Percentiles rank a stretch among this genome's conserved stretches.
phyloP scores from a whole-genome alignment of 176 grass and related monocot species.

The Lolium perenne region DNA sequence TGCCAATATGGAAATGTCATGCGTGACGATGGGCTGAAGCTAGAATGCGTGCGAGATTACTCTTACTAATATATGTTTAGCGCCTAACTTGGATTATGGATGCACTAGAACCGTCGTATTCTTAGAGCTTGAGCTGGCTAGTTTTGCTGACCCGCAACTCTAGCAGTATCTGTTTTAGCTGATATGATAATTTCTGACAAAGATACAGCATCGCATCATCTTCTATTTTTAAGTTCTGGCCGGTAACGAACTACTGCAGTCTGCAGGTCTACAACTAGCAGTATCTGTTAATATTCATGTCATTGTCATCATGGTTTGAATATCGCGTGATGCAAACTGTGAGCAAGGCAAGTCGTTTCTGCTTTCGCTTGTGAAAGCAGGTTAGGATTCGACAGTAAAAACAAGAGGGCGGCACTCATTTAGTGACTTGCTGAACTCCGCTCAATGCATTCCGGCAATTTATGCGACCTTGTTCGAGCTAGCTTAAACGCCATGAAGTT shows the following conservation, averaged over 20 bases:
- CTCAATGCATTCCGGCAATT: not conserved
- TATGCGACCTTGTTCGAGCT: not conserved
- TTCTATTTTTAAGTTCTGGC: not conserved
- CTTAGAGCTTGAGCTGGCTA: not conserved
- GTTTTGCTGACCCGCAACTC: not conserved
- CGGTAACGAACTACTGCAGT: not conserved
- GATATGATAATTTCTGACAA: not conserved
- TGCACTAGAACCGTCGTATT: not conserved
- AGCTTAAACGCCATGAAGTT: not conserved
- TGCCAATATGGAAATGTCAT: slow-evolving; percentile 9
- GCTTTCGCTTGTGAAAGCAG: not conserved
- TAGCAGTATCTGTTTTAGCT: not conserved
- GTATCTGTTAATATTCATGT: not conserved
- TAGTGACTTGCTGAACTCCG: not conserved
- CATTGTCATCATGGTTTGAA: not conserved
- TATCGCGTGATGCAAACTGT: not conserved
- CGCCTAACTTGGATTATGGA: not conserved
- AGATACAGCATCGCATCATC: not conserved
- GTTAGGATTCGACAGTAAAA: not conserved
- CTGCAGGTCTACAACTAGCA: not conserved
- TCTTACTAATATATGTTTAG: not conserved
- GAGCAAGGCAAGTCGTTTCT: not conserved
- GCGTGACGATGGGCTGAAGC: slow-evolving; percentile 28
- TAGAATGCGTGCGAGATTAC: not conserved
- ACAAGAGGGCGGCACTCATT: not conserved